Evolutionary conservation across 2,329 filamentous ascomycete genomes (phyloP).

Genomic region (Ceratocystis colombiana): DNA sequence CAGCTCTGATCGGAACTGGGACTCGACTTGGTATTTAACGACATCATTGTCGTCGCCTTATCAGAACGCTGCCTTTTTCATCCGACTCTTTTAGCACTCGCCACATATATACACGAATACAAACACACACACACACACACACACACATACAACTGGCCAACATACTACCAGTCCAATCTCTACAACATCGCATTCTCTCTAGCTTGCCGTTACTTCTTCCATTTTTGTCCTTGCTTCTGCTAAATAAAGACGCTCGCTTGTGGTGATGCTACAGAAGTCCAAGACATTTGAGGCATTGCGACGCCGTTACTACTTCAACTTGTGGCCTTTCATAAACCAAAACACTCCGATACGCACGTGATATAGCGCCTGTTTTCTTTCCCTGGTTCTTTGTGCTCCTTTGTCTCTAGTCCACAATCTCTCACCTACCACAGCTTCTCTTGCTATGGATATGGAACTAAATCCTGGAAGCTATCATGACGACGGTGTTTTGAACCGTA

Average conservation of each 20-base stretch:
- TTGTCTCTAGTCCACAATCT: not conserved
- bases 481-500: not conserved
- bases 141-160: not conserved
- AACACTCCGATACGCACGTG: not conserved
- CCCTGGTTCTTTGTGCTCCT: not conserved
- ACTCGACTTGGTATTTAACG: not conserved
- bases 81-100: not conserved
- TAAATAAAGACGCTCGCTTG: not conserved
- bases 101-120: not conserved
- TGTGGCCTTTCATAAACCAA: conserved; percentile 6
- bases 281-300: conserved; percentile 17
- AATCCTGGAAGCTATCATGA: conserved; percentile 11
- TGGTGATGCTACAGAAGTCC: conserved; percentile 17
- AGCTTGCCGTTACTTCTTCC: not conserved
- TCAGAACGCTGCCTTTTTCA: not conserved
- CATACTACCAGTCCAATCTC: not conserved
- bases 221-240: not conserved
- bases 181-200: not conserved
- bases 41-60: not conserved
- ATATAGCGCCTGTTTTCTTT: not conserved
- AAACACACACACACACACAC: not conserved
- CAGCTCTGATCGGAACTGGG: not conserved
- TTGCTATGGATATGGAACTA: conserved; percentile 5
- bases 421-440: not conserved
- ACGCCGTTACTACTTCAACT: conserved; percentile 13